phyloP scores from a whole-genome alignment of 225 moss, liverwort and hornwort species.

The Bryoerythrophyllum caledonicum region DNA sequence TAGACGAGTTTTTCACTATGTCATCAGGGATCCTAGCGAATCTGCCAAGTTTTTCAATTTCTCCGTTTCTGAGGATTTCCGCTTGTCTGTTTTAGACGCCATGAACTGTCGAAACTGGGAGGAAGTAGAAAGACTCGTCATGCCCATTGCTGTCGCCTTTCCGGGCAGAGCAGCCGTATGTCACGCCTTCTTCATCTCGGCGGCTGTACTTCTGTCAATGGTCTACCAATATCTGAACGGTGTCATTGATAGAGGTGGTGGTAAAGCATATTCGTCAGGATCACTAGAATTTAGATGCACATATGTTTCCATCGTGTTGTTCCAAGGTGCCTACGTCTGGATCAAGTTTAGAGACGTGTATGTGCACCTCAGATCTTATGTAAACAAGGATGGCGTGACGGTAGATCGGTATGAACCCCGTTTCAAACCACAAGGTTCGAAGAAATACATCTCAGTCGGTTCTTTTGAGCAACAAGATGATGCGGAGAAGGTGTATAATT shows the following conservation, averaged over 20 bases:
- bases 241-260: neutral
- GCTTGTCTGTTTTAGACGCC: neutral
- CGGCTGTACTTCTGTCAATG: neutral
- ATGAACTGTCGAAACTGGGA: neutral
- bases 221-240: neutral
- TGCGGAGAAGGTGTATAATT: neutral
- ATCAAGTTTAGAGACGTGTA: conserved; percentile 9
- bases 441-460: neutral
- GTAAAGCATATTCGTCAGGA: neutral
- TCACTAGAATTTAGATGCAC: conserved; percentile 1
- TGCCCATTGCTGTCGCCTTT: neutral
- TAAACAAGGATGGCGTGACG: too few relatives aligned
- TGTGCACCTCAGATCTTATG: too few relatives aligned
- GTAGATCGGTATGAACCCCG: neutral
- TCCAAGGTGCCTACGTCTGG: conserved; percentile 11
- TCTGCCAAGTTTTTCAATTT: neutral
- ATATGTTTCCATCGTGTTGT: neutral
- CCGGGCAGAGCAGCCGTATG: neutral
- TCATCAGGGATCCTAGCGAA: neutral
- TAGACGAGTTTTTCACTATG: neutral
- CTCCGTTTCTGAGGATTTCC: neutral
- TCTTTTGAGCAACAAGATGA: neutral
- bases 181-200: neutral
- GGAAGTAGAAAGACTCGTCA: neutral
- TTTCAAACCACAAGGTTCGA: neutral